These are phyloP conservation scores for Skeletonema costatum DNA, from an alignment of 108 stramenopile genomes.

Conservation along the genomic window DNA sequence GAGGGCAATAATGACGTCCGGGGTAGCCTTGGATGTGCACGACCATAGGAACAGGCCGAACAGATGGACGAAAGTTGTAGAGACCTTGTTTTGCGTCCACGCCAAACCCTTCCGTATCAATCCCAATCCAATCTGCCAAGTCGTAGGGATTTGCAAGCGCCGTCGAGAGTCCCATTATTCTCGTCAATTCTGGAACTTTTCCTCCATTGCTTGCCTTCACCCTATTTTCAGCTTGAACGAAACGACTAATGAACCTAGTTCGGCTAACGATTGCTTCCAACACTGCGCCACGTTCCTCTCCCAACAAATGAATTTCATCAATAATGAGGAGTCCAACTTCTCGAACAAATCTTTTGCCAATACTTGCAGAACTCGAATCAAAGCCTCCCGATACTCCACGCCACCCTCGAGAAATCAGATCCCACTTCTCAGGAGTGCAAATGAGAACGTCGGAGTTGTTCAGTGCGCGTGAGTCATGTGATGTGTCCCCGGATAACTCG, in stretches of 20 bases:
- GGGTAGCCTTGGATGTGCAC: slow-evolving; percentile 97
- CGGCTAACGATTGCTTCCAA: slow-evolving; percentile 97
- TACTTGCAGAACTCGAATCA: slow-evolving; percentile 47
- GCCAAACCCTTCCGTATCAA: slow-evolving; percentile 60
- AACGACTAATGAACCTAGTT: slow-evolving; percentile 89
- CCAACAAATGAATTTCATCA: slow-evolving; percentile 99
- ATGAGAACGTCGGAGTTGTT: slow-evolving; percentile 93
- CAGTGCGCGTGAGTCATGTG: slow-evolving; percentile 86
- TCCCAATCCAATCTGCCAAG: slow-evolving; percentile 97
- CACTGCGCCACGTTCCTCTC: slow-evolving; percentile 98
- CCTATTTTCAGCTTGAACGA: slow-evolving; percentile 47
- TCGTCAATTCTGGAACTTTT: slow-evolving; percentile 44
- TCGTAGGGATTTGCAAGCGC: slow-evolving; percentile 97
- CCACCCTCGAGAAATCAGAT: slow-evolving; percentile 96
- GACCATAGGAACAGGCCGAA: slow-evolving; percentile 94
- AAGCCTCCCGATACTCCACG: slow-evolving; percentile 50
- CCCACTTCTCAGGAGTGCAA: slow-evolving; percentile 99
- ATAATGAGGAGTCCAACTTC: slow-evolving; percentile 92
- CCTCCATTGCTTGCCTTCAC: slow-evolving; percentile 5
- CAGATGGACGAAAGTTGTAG: slow-evolving; percentile 97
- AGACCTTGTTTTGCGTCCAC: slow-evolving; percentile 51
- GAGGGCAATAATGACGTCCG: slow-evolving; percentile 91
- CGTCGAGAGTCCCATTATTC: slow-evolving; percentile 96
- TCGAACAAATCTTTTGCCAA: slow-evolving; percentile 67
- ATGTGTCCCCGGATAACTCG: slow-evolving; percentile 97